Evolutionary conservation across 2,329 filamentous ascomycete genomes (phyloP).

Genomic region (Claviceps spartinae): DNA sequence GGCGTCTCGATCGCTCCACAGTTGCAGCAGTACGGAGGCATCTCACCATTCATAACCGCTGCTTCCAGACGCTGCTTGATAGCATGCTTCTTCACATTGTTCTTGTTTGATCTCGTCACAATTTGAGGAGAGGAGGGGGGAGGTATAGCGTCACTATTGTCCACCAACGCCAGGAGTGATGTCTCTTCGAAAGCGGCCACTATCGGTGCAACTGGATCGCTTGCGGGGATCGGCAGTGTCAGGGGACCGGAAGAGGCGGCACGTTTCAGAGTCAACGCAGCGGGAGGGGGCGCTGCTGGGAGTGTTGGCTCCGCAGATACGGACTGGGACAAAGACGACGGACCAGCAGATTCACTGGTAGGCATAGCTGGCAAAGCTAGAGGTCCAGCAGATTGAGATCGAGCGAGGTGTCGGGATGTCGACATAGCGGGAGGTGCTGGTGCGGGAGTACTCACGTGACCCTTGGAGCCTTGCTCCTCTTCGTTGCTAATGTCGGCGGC

Average conservation of each 20-base stretch:
- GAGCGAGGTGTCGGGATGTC: slow-evolving; percentile 15
- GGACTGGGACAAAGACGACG: slow-evolving; percentile 25
- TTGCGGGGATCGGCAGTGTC: slow-evolving; percentile 29
- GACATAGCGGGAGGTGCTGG: not conserved
- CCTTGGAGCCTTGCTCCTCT: not conserved
- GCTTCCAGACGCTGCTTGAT: slow-evolving; percentile 46
- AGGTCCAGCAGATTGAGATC: slow-evolving; percentile 26
- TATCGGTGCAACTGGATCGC: slow-evolving; percentile 27
- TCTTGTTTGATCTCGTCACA: slow-evolving; percentile 44
- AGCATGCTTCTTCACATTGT: slow-evolving; percentile 47
- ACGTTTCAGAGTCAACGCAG: slow-evolving; percentile 23
- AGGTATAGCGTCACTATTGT: slow-evolving; percentile 29
- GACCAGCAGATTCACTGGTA: slow-evolving; percentile 37
- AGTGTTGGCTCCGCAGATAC: slow-evolving; percentile 8
- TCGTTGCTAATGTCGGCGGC: not conserved
- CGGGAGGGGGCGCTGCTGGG: slow-evolving; percentile 15
- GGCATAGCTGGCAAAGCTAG: slow-evolving; percentile 22
- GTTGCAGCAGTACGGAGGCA: slow-evolving; percentile 81
- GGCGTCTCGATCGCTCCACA: slow-evolving; percentile 93
- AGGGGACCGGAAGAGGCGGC: slow-evolving; percentile 22
- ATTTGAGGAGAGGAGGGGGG: slow-evolving; percentile 23
- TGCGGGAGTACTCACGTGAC: not conserved
- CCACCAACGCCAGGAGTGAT: slow-evolving; percentile 25
- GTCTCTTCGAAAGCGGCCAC: slow-evolving; percentile 12
- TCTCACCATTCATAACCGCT: slow-evolving; percentile 63